A percentile compares a stretch with the other conserved stretches of the same genome.
Conservation (phyloP, 2,329 filamentous ascomycete species). For the Tolypocladium album region DNA sequence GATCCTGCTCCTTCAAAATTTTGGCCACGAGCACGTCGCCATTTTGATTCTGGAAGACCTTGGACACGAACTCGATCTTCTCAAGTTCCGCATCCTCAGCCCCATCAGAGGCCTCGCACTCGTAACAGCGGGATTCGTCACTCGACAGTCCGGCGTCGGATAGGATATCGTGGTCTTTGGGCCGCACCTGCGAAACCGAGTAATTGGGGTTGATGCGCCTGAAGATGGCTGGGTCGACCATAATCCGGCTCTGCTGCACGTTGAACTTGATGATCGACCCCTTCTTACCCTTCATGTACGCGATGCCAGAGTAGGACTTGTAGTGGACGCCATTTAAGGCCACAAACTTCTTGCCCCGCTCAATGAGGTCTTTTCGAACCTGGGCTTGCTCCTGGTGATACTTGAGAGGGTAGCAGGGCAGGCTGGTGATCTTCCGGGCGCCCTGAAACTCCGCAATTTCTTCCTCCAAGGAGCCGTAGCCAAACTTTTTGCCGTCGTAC, state of each 20-base stretch:
- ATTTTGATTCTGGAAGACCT: slow-evolving; percentile 35
- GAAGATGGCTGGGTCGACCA: slow-evolving; percentile 78
- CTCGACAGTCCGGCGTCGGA: slow-evolving; percentile 37
- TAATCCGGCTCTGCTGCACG: slow-evolving; percentile 76
- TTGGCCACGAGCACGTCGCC: slow-evolving; percentile 23
- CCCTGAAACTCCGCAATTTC: slow-evolving; percentile 71
- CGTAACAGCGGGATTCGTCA: slow-evolving; percentile 22
- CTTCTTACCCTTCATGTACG: slow-evolving; percentile 74
- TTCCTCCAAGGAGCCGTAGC: slow-evolving; percentile 58
- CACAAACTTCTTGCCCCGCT: slow-evolving; percentile 78
- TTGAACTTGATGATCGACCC: slow-evolving; percentile 57
- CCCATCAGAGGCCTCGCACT: slow-evolving; percentile 28
- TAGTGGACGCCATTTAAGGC: slow-evolving; percentile 74
- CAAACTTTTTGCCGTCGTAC: slow-evolving; percentile 80
- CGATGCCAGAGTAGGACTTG: slow-evolving; percentile 72
- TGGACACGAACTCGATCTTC: slow-evolving; percentile 36
- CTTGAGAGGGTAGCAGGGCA: slow-evolving; percentile 65
- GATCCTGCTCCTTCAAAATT: slow-evolving; percentile 16
- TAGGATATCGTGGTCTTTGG: slow-evolving; percentile 55
- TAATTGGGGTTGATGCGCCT: slow-evolving; percentile 83
- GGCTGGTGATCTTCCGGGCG: slow-evolving; percentile 68
- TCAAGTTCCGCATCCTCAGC: slow-evolving; percentile 29
- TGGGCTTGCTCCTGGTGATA: slow-evolving; percentile 65
- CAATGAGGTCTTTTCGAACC: slow-evolving; percentile 56
- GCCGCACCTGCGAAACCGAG: slow-evolving; percentile 60